phyloP scores from a whole-genome alignment of 1,284 basidiomycete species.

The Gyrodon tennesseensis region DNA sequence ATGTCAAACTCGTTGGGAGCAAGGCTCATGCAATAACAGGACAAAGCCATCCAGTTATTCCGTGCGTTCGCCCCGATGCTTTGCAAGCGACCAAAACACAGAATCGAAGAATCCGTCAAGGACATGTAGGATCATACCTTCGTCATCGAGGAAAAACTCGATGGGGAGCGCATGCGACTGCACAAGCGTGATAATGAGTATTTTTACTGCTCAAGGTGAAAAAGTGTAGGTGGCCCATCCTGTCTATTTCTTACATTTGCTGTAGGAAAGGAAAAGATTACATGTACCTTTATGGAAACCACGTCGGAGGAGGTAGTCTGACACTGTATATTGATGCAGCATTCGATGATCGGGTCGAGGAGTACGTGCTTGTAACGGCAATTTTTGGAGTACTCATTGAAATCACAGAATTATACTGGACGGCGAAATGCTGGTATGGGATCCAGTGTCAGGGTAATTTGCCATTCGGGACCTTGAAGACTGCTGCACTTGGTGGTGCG shows the following conservation, averaged over 20 bases:
- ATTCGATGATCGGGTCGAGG: constrained; percentile 72
- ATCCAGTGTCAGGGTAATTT: constrained; percentile 81
- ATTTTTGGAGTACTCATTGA: constrained; percentile 8
- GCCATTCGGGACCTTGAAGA: constrained; percentile 90
- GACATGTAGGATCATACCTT: constrained; percentile 75
- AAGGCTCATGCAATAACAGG: constrained; percentile 48
- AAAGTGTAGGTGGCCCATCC: neutral
- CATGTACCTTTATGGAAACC: constrained; percentile 86
- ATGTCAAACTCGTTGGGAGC: neutral
- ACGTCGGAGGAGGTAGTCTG: constrained; percentile 76
- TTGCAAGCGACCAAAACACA: constrained; percentile 79
- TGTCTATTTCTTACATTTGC: constrained; percentile 8
- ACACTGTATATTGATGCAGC: constrained; percentile 79
- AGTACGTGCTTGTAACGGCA: constrained; percentile 55
- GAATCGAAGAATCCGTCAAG: constrained; percentile 78
- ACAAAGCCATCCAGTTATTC: constrained; percentile 79
- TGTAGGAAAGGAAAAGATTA: constrained; percentile 90
- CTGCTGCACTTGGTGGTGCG: constrained; percentile 78
- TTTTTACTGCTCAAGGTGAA: constrained; percentile 85
- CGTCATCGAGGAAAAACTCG: constrained; percentile 93
- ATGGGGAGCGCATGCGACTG: constrained; percentile 93
- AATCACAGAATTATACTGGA: constrained; percentile 79
- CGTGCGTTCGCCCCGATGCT: constrained; percentile 90
- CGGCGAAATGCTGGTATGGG: constrained; percentile 97
- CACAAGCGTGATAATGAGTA: constrained; percentile 88